phyloP scores from a whole-genome alignment of 306 rosid species.

The Benincasa hispida region DNA sequence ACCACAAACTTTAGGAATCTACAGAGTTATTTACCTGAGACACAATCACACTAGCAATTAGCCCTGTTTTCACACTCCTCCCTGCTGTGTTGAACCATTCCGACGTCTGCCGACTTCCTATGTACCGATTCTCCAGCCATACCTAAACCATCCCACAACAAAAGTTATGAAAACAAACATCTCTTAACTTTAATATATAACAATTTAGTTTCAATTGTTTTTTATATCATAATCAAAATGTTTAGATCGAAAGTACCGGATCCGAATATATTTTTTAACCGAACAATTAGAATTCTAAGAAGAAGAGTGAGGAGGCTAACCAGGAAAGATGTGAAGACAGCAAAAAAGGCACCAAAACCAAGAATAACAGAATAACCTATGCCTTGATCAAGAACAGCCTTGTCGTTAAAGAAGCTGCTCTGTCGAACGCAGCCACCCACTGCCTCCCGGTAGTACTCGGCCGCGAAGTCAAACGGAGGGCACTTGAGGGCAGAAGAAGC shows the following conservation, averaged over 20 bases:
- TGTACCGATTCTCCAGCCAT: conserved; percentile 83
- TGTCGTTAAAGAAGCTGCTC: conserved; percentile 73
- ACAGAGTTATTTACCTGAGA: conserved; percentile 52
- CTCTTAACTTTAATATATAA: too few species aligned
- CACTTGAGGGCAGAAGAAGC: conserved; percentile 32
- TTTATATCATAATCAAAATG: too few species aligned
- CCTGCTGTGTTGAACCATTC: conserved; percentile 99
- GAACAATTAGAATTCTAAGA: too few species aligned
- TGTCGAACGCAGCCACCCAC: conserved; percentile 56
- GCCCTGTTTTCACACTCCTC: conserved; percentile 82
- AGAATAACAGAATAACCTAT: conserved; percentile 75
- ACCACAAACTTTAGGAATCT: background rate
- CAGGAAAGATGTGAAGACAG: conserved; percentile 82
- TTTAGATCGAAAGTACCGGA: too few species aligned
- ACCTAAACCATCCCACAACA: conserved; percentile 30
- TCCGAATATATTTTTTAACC: too few species aligned
- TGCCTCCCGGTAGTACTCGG: conserved; percentile 42
- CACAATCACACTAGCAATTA: conserved; percentile 89
- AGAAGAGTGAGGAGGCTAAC: conserved; percentile 11
- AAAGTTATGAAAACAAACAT: too few species aligned
- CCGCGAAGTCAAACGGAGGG: conserved; percentile 64
- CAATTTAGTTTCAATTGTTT: background rate
- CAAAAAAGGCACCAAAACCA: conserved; percentile 92
- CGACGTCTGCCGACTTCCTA: conserved; percentile 75
- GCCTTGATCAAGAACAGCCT: conserved; percentile 69